Base-by-base conservation (phyloP, 306 rosid species). In the Cicer cuneatum region DNA sequence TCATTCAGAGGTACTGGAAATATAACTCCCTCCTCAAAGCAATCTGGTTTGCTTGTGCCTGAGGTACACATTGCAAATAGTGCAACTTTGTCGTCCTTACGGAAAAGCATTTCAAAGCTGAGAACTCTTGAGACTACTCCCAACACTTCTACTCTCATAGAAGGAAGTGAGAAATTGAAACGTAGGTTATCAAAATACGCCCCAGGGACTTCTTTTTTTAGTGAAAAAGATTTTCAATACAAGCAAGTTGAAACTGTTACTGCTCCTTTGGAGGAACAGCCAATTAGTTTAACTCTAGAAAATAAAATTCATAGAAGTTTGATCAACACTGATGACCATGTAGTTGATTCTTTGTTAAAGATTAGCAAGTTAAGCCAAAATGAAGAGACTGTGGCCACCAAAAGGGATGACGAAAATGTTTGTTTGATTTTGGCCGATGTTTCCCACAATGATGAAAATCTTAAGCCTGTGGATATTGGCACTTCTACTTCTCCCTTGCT, bases 101-200 rank as follows among this genome's bases (percentile, higher is more conserved):
- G 70, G 48, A 84, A 76, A 85, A 89, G 84, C 84, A 75, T 79
- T 85, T 86, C 86, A 15, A 81, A 82, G 83, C 79, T 75, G 74
- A 84, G 69, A 48, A 67, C 60, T 75, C 83, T 75, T 10, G 86
- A 83, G 43, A 63, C 82, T 76, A 89, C 89, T 58, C 89, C 97
- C 48, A 3, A 63, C 69, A 67, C 83, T 47, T 89, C 89, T 11
- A 81, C 80, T 80, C 80, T 88, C 51, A 86, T 82, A 71, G 97
- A 90, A 73, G 92, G 83, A 71, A 81, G 11, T 60, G 83, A 85
- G 37, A 83, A 69, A 84, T 79, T 88, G 72, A 89, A 80, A 76
- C 33, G 8, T 49, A 83, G 85, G 83, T 77, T 89, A 73, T 89
- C 90, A 58, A 84, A 81, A 47, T 87, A 88, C 77, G 83, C 93